phyloP scores from a whole-genome alignment of 2,329 filamentous ascomycete species.

The Epichloe hybrida region DNA sequence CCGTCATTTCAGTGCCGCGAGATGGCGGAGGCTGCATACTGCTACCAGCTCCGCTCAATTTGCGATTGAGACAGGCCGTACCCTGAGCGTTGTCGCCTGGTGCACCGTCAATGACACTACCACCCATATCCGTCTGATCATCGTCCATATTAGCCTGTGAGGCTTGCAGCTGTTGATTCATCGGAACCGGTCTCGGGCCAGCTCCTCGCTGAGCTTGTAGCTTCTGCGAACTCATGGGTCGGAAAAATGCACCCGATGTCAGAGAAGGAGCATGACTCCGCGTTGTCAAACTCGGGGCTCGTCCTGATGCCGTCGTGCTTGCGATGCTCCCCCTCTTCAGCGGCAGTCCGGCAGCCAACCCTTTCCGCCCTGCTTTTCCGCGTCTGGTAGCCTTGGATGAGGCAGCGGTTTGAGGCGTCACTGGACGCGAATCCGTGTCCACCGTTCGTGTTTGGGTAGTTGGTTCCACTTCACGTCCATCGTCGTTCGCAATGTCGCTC shows the following conservation, averaged over 20 bases:
- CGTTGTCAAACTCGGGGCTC: conserved; percentile 48
- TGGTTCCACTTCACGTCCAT: conserved; percentile 31
- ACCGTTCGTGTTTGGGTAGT: conserved; percentile 23
- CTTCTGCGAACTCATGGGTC: conserved; percentile 91
- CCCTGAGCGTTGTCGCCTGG: conserved; percentile 46
- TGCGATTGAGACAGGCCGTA: conserved; percentile 18
- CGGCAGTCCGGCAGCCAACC: conserved; percentile 26
- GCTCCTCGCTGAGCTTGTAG: conserved; percentile 75
- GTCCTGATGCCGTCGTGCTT: conserved; percentile 35
- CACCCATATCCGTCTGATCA: conserved; percentile 29
- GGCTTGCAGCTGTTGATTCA: conserved; percentile 23
- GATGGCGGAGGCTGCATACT: conserved; percentile 52
- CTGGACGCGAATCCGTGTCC: conserved; percentile 36
- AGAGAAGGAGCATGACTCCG: conserved; percentile 83
- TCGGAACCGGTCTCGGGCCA: conserved; percentile 30
- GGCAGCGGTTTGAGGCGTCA: conserved; percentile 37
- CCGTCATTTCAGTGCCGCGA: conserved; percentile 68
- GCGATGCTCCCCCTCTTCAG: conserved; percentile 30
- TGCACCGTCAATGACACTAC: conserved; percentile 27
- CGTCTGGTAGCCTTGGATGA: conserved; percentile 32
- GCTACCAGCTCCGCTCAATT: conserved; percentile 22
- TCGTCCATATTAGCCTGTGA: conserved; percentile 21
- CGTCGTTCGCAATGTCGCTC: conserved; percentile 49
- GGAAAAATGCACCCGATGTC: conserved; percentile 83
- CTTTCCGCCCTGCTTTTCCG: conserved; percentile 44